These are phyloP conservation scores for Aspergillus floridensis DNA, from an alignment of 2,329 filamentous ascomycete species.

Conservation along the genomic window DNA sequence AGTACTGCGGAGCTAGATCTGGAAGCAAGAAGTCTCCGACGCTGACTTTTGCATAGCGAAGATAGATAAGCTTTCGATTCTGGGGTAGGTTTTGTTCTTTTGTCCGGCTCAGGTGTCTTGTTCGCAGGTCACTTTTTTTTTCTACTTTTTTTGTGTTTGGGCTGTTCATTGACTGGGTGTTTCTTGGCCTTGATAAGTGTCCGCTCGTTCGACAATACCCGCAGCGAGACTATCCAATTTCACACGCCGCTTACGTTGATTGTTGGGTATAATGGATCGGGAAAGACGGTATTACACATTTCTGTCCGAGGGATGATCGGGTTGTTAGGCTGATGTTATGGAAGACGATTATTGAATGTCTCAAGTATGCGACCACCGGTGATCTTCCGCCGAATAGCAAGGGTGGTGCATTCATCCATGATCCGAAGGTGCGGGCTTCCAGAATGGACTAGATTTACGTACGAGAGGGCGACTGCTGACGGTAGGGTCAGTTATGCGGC, in stretches of 20 bases:
- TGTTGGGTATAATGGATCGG: conserved; percentile 94
- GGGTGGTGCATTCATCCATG: conserved; percentile 91
- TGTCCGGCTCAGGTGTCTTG: not conserved
- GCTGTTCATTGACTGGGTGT: conserved; percentile 4
- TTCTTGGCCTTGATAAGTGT: conserved; percentile 49
- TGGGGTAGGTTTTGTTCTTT: conserved; percentile 53
- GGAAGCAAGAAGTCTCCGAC: not conserved
- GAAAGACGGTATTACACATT: conserved; percentile 66
- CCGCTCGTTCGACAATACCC: conserved; percentile 78
- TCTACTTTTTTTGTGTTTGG: not conserved
- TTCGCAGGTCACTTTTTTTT: not conserved
- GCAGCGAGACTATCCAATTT: conserved; percentile 78
- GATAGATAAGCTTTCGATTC: conserved; percentile 85
- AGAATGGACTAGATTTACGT: not conserved
- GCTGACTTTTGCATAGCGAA: conserved; percentile 54
- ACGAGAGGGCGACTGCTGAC: conserved; percentile 1
- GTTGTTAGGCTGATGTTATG: not conserved
- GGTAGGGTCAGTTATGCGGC: conserved; percentile 60
- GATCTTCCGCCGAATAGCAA: conserved; percentile 86
- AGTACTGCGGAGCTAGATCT: conserved; percentile 1
- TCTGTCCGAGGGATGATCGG: not conserved
- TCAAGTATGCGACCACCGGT: conserved; percentile 96
- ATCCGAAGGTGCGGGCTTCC: conserved; percentile 67
- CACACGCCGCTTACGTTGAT: conserved; percentile 90
- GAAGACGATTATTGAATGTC: conserved; percentile 91